These are phyloP conservation scores for Achaetomiella virescens DNA, from an alignment of 495 filamentous ascomycete species.

Conservation along the genomic window DNA sequence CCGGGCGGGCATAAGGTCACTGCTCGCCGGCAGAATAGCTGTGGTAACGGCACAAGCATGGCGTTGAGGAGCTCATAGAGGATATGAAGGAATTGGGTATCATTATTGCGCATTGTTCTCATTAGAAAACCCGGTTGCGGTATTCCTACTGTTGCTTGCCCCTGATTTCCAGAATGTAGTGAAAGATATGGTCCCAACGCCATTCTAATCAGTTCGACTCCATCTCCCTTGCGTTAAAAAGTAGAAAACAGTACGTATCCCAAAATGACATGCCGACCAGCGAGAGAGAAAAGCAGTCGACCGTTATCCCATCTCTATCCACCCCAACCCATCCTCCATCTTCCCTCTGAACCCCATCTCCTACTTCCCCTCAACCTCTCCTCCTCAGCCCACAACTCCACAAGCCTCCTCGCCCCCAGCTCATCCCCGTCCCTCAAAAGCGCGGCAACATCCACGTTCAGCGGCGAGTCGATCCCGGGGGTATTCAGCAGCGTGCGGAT, in stretches of 20 bases:
- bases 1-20: neutral
- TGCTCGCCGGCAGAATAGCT: neutral
- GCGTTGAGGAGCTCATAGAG: slow-evolving; percentile 13
- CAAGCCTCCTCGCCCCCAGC: slow-evolving; percentile 70
- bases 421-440: slow-evolving; percentile 69
- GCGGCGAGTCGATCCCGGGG: slow-evolving; percentile 73
- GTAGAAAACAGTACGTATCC: neutral
- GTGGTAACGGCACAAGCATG: slow-evolving; percentile 6
- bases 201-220: neutral
- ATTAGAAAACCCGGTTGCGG: neutral
- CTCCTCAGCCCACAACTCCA: slow-evolving; percentile 67
- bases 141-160: neutral
- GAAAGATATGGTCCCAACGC: neutral
- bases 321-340: neutral
- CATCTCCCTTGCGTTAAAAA: too few species aligned
- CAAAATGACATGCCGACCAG: neutral
- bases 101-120: neutral
- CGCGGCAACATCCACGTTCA: slow-evolving; percentile 84
- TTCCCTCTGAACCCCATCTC: neutral
- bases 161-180: neutral
- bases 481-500: slow-evolving; percentile 71
- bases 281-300: neutral
- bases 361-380: slow-evolving; percentile 40
- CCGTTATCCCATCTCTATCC: neutral
- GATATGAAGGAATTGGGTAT: slow-evolving; percentile 5